Percentiles rank a stretch among this genome's conserved stretches.
These are phyloP conservation scores for Platanthera zijinensis DNA, from an alignment of 106 monocot genomes.

Conservation along the genomic window DNA sequence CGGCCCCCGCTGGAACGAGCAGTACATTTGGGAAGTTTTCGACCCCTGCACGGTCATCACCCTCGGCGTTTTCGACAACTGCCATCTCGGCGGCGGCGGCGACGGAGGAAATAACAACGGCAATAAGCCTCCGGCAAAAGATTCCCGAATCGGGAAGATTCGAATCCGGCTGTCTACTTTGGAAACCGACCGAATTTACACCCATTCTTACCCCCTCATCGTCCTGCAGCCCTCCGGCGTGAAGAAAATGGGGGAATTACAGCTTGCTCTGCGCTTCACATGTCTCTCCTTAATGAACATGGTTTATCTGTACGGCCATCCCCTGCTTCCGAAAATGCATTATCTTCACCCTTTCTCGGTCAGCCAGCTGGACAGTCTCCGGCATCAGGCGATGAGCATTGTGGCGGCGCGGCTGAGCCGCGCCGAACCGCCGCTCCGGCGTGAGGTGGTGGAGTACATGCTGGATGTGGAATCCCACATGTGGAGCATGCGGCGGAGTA, in stretches of 20 bases:
- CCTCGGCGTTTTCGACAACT: conserved; percentile 63
- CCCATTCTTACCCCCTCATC: conserved; percentile 53
- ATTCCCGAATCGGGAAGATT: conserved; percentile 51
- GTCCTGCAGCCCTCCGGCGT: conserved; percentile 53
- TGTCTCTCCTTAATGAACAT: conserved; percentile 39
- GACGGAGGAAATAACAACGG: conserved; percentile 9
- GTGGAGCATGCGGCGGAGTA: conserved; percentile 77
- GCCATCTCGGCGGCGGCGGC: conserved; percentile 33
- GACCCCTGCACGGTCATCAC: conserved; percentile 67
- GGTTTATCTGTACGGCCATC: conserved; percentile 50
- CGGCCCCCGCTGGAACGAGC: conserved; percentile 64
- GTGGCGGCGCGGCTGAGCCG: conserved; percentile 53
- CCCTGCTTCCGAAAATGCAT: conserved; percentile 54
- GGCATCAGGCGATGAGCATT: conserved; percentile 70
- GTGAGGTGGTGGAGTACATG: conserved; percentile 70
- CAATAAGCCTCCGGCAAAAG: conserved; percentile 11
- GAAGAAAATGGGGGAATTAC: conserved; percentile 71
- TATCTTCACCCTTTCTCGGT: conserved; percentile 39
- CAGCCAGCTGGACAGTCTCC: conserved; percentile 34
- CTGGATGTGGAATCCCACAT: conserved; percentile 70
- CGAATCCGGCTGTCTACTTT: conserved; percentile 53
- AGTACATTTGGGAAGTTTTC: conserved; percentile 73
- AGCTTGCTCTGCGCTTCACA: conserved; percentile 51
- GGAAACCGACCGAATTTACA: conserved; percentile 53
- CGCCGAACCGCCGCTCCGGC: conserved; percentile 49